phyloP scores from a whole-genome alignment of 2,329 filamentous ascomycete species.

The Botrytis tulipae region DNA sequence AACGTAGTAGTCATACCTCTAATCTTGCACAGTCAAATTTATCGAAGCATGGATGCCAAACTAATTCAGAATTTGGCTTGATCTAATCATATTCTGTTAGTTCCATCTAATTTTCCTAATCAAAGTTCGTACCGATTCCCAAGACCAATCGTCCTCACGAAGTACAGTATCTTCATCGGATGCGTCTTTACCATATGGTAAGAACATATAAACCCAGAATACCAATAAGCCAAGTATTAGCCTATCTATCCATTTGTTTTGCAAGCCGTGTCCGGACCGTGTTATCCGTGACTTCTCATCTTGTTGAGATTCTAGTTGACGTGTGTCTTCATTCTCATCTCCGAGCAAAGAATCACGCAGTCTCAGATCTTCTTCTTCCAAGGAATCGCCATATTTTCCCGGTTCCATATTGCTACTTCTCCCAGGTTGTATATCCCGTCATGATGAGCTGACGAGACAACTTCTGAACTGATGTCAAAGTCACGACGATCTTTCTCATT shows the following conservation, averaged over 20 bases:
- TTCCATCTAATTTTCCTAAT: neutral
- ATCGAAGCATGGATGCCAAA: slow-evolving; percentile 1
- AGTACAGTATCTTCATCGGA: neutral
- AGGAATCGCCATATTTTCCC: neutral
- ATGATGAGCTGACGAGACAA: neutral
- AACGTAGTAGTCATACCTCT: neutral
- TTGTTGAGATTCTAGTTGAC: slow-evolving; percentile 4
- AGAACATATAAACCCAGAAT: neutral
- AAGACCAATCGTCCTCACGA: neutral
- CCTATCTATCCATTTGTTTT: neutral
- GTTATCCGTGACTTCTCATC: neutral
- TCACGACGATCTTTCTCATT: neutral
- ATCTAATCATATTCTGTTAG: neutral
- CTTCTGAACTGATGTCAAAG: neutral
- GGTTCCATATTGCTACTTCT: neutral
- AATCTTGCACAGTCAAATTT: slow-evolving; percentile 12
- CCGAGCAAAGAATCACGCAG: neutral
- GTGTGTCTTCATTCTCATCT: neutral
- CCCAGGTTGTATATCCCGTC: neutral
- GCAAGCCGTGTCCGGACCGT: neutral
- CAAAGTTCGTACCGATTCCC: neutral
- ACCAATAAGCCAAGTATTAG: neutral
- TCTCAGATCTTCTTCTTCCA: neutral
- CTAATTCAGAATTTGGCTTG: neutral
- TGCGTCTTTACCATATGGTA: neutral